Conservation (phyloP, 306 rosid genomes). For the Ochetophila trinervis region DNA sequence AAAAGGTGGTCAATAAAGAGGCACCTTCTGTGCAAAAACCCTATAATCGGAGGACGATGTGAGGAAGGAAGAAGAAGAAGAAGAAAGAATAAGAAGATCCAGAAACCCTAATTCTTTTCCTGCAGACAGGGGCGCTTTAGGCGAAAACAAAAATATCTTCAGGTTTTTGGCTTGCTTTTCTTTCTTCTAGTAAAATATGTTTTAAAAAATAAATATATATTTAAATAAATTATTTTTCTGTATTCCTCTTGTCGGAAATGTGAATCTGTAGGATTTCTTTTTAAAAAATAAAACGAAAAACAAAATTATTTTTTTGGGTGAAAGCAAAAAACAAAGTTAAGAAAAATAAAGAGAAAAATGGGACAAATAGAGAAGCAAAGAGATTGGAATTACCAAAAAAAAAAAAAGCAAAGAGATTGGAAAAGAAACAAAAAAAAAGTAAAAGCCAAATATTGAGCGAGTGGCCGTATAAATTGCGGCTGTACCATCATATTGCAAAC, state of each 20-base stretch:
- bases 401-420: background rate
- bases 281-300: no score
- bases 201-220: no score
- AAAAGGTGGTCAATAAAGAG: background rate
- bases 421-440: no score
- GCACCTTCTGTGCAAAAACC: constrained; percentile 16
- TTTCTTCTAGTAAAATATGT: no score
- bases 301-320: no score
- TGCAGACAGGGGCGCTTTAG: constrained; percentile 35
- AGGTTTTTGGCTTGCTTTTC: background rate
- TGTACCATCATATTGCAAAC: background rate
- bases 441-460: background rate
- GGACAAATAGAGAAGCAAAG: no score
- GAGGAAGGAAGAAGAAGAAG: constrained; percentile 16
- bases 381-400: no score
- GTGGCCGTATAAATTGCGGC: background rate
- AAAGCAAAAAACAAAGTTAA: no score
- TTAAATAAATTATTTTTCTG: no score
- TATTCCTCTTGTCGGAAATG: no score
- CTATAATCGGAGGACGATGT: constrained; percentile 23
- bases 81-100: constrained; percentile 33
- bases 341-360: no score
- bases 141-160: constrained; percentile 43
- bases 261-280: no score
- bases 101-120: constrained; percentile 50